Base-by-base conservation (phyloP, 1,284 basidiomycete genomes). In the Stygiomarasmius scandens region DNA sequence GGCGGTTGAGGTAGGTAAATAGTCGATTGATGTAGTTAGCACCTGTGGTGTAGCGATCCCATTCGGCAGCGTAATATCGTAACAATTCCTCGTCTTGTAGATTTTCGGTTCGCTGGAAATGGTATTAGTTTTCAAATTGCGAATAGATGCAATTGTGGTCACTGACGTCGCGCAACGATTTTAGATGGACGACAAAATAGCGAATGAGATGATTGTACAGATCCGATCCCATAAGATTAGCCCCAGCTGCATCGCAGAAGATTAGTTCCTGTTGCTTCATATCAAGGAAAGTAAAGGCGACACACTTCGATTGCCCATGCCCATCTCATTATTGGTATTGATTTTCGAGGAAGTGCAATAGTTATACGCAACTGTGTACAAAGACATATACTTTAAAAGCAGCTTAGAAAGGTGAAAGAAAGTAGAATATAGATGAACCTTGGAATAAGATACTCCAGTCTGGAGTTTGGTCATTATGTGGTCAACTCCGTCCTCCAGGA, bases 1-100 rank as follows among this genome's bases (percentile, higher is more conserved):
- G 95, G 58, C 96, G 92, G 73, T 99, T 98, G 60, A 98, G 86
- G 75, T 98, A 98, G 20, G 93, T 92, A 79, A 98, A 98, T 44
- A 99, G 77, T 60, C 95, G 89, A 70, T 97, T 95, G 69, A 99
- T 90, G 72, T 96, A 98, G 72, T 93, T 95, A 9, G 96, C 95
- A 58, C 96, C 96, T 0, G 89, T 95, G 0, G 96, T 99, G 76
- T 98, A 99, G 44, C 95, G 85, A 69, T 95, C 92, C 96, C 97
- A 99, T 72, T 98, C 92, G 55, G 80, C 73, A 2, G 94, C 93
- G 69, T 99, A 99, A 75, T 93, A 98, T 63, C 89, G 88, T 58
- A 99, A 78, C 43, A 99, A 81, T 19, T 89, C 90, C 63, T 96
- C 89, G 69, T 97, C 95, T 52, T 86, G 83, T 20, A 93, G 76